Base-by-base conservation (phyloP, 2,329 filamentous ascomycete genomes). In the Aspergillus nomiae region DNA sequence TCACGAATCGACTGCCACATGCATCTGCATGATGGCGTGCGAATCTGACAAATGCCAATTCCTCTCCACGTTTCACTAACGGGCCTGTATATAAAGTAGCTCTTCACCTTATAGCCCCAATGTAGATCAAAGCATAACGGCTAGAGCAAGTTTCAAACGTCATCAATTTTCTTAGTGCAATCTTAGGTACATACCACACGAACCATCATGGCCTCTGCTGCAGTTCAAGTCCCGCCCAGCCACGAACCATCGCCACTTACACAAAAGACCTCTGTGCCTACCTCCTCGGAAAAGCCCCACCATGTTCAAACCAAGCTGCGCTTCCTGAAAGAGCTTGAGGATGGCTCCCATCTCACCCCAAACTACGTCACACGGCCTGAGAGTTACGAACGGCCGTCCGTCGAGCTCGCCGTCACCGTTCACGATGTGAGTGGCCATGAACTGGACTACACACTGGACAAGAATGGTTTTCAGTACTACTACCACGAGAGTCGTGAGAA, bases 381-480 rank as follows among this genome's bases (percentile, higher is more conserved):
- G 54, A 77, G 80, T 50, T 82, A 81, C 69, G 74, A 79, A 34
- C 78, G 78, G 53, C 80, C 80, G 24, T 73, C 77, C 58, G 72
- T 73, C 21, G 65, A 76, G 5, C 69, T 80, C 56, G 73, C 78
- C 5, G 77, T 80, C 43, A 74, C 72, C 1, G 68, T 84, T 26
- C 72, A 74, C 48, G 77, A 83, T 59, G 79, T 80, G 57, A 81
- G 80, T 73, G 74, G 78, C 46, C 74, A 75, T 30, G 78, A 76
- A 21, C 67, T 79, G 2, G 74, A 80, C 45, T 83, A 84, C 69
- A 76, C 77, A 2, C 69, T 82, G 10, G 82, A 84, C 67, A 75
- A 71, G 48, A 75, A 83, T 58, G 82, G 82, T 0, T 84, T 84
- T 63, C 75, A 81, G 38, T 65, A 82, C 8, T 75, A 81, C 60